Conservation (phyloP, 1,139 yeast species). For the Schwanniomyces etchellsii region DNA sequence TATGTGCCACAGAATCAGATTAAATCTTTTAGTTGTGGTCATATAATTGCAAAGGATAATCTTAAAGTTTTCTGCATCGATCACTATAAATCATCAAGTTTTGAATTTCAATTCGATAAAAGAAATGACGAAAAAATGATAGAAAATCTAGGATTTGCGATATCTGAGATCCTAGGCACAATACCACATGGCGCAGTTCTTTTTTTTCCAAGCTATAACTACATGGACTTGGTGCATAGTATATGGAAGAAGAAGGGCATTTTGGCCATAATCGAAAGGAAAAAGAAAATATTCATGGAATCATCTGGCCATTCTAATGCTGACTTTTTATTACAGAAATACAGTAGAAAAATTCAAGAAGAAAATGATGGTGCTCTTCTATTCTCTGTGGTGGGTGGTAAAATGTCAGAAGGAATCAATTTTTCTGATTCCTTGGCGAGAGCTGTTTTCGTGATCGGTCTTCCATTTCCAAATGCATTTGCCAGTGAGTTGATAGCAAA, state of each 20-base stretch:
- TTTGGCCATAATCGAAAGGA: slow-evolving; percentile 22
- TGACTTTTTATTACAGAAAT: slow-evolving; percentile 40
- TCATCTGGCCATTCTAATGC: slow-evolving; percentile 30
- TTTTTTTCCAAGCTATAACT: slow-evolving; percentile 83
- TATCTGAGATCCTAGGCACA: slow-evolving; percentile 34
- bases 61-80: slow-evolving; percentile 54
- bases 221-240: slow-evolving; percentile 45
- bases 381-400: slow-evolving; percentile 89
- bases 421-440: slow-evolving; percentile 84
- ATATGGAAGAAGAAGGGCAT: slow-evolving; percentile 45
- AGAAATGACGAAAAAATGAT: slow-evolving; percentile 48
- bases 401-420: slow-evolving; percentile 90
- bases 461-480: slow-evolving; percentile 84
- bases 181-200: slow-evolving; percentile 76
- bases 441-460: slow-evolving; percentile 81
- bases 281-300: slow-evolving; percentile 54
- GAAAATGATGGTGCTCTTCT: slow-evolving; percentile 54
- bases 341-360: slow-evolving; percentile 30
- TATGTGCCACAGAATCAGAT: slow-evolving; percentile 36
- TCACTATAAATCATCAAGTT: slow-evolving; percentile 16
- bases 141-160: slow-evolving; percentile 44
- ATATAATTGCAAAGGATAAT: slow-evolving; percentile 71
- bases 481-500: slow-evolving; percentile 82
- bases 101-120: slow-evolving; percentile 68
- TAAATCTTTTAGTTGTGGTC: slow-evolving; percentile 69